Base-by-base conservation (phyloP, 352 stramenopile genomes). In the Aphanomyces cochlioides region DNA sequence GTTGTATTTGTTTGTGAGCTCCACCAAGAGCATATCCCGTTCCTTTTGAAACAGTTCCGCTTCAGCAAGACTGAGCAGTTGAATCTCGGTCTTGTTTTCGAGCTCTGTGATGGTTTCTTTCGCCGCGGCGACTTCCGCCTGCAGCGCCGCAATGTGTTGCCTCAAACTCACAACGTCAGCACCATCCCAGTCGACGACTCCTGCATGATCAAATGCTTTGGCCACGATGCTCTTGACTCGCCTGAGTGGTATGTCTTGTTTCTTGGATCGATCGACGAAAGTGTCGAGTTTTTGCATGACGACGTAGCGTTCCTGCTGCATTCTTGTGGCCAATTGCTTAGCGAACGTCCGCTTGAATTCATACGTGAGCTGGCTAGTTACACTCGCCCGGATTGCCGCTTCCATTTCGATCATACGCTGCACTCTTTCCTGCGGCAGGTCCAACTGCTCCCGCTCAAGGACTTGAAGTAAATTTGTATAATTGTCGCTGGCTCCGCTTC, bases 31-130 rank as follows among this genome's bases (percentile, higher is more conserved):
- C 59, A 67, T 40, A 19, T 67, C 59, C 41, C 59, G 59, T 45
- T 67, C 59, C 40, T 67, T 67, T 54, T 67, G 59, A 54, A 67
- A 67, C 39, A 67, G 15, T n/a, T 67, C 59, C n/a, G 59, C 59
- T 37, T 67, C 59, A 45, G 43, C 59, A 5, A 67, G 41, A 37
- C 59, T 67, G 10, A 39, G 41, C 41, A 56, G 38, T 36, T 67
- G 59, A 19, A 40, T 54, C 21, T 67, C 39, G 17, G 56, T 13
- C 17, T 67, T 50, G 3, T 13, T 19, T 56, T 56, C 39, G 1
- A 56, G 19, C 6, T 67, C 41, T 3, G 43, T 45, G 28, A 67
- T 13, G 34, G 12, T 38, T 7, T 7, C 56, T 5, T 40, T 7
- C 8, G 12, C 7, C 17, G 43, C 43, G 10, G 43, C 43, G 43